Evolutionary conservation across 2,329 filamentous ascomycete species (phyloP), one percentile per base, ranked within the genome.

Genomic region (Aspergillus melleus): DNA sequence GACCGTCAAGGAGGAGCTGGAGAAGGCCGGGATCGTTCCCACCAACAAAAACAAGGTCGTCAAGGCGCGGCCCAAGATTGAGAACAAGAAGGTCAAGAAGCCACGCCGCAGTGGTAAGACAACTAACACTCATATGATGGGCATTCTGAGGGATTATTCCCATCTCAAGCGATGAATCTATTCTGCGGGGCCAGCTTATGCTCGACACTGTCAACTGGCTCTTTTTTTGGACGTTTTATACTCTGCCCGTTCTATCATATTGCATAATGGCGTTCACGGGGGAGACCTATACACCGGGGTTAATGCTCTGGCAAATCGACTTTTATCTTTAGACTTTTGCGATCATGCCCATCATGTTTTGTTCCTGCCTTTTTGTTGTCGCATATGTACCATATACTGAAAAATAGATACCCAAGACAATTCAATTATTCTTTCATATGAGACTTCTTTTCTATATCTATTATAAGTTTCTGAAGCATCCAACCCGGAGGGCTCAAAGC

Each of bases 111-210:
- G 86, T 47, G 90, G 90, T 65, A 95, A 93, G 83, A 88, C 89
- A 58, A 96, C 91, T 26, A 96, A 96, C 73, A 87, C 87, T 29
- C 92, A 96, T 74, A 96, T 96, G 92, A 83, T 84, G 67, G 87
- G 89, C 64, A 84, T 96, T 61, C 82, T 96, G 72, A 88, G 92
- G 78, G 90, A 94, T 72, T 93, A 86, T 64, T 83, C 81, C 11
- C 80, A 83, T 59, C 67, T 79, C 32, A 79, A 79, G 63, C 72
- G 75, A 61, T 47, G 32, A 46, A 52, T 54, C 26, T 26, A 8
- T 49, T 36, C 32, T 42, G 36, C 36, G 5, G 36, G 4, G 14
- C 16, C 36, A 42, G 6, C 5, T 4, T 30, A 16, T 26, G 26
- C 12, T 24, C 19, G 19, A 44, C 14, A 36, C 32, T 32, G 14